These are phyloP conservation scores for Venturia aucupariae DNA, from an alignment of 2,329 filamentous ascomycete genomes.

Conservation along the genomic window DNA sequence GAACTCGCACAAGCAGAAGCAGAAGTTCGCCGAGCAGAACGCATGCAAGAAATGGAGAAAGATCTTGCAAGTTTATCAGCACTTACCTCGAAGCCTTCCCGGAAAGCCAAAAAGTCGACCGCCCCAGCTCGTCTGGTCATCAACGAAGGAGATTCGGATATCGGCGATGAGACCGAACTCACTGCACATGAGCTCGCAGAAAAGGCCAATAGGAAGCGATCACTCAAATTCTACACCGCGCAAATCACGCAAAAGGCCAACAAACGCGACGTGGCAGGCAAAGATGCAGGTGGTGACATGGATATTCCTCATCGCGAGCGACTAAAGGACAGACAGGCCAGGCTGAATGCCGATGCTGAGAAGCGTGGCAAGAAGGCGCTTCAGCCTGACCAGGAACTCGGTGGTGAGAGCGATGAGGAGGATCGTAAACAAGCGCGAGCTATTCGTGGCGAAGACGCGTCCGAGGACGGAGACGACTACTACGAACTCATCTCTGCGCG, in stretches of 20 bases:
- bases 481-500: constrained; percentile 77
- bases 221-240: constrained; percentile 92
- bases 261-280: constrained; percentile 64
- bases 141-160: constrained; percentile 67
- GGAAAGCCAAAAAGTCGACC: constrained; percentile 41
- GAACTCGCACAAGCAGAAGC: constrained; percentile 45
- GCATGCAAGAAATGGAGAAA: constrained; percentile 52
- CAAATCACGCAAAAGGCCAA: constrained; percentile 94
- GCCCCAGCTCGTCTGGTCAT: constrained; percentile 22
- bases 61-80: constrained; percentile 63
- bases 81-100: constrained; percentile 42
- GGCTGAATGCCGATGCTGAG: constrained; percentile 83
- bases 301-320: constrained; percentile 87
- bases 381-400: constrained; percentile 54
- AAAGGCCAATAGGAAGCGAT: constrained; percentile 85
- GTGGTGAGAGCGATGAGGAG: constrained; percentile 60
- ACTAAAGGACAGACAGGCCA: constrained; percentile 71
- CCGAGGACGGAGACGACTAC: constrained; percentile 58
- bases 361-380: constrained; percentile 60
- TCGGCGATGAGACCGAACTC: constrained; percentile 79
- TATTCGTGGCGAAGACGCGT: constrained; percentile 31
- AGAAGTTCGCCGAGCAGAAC: constrained; percentile 45
- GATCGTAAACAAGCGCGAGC: constrained; percentile 46
- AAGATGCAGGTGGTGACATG: constrained; percentile 66
- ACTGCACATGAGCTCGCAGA: constrained; percentile 72